Evolutionary conservation across 495 filamentous ascomycete genomes (phyloP).

Genomic region (Daldinia grandis): DNA sequence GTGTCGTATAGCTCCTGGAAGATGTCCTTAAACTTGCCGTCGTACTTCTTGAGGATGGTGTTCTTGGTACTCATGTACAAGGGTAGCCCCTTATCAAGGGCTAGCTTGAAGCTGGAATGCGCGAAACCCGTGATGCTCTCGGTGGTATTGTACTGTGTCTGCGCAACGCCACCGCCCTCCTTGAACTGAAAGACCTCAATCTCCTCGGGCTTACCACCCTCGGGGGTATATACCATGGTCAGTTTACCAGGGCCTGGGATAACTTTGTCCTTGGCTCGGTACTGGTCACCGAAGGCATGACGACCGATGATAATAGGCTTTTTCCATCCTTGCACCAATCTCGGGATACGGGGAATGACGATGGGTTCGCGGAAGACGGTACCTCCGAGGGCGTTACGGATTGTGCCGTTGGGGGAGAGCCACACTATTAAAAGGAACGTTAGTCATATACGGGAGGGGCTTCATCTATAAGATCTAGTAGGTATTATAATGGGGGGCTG

Average conservation of each 20-base stretch:
- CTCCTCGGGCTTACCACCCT: conserved; percentile 79
- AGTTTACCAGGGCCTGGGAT: conserved; percentile 83
- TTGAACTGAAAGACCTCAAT: conserved; percentile 92
- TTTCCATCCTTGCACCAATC: conserved; percentile 95
- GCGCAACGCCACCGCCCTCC: conserved; percentile 81
- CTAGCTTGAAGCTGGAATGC: conserved; percentile 94
- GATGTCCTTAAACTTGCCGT: conserved; percentile 98
- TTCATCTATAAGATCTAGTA: neutral
- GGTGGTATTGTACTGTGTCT: conserved; percentile 97
- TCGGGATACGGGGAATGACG: conserved; percentile 89
- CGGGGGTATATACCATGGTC: conserved; percentile 91
- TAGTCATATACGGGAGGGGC: conserved; percentile 13
- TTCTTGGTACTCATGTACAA: conserved; percentile 99
- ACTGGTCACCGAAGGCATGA: conserved; percentile 98
- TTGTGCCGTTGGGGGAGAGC: conserved; percentile 97
- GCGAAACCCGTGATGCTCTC: conserved; percentile 95
- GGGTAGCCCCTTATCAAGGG: conserved; percentile 82
- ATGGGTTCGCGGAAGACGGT: conserved; percentile 99
- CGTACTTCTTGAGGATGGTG: conserved; percentile 98
- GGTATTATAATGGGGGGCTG: conserved; percentile 17
- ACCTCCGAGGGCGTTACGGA: conserved; percentile 92
- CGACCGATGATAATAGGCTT: conserved; percentile 98
- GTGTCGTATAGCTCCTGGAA: conserved; percentile 96
- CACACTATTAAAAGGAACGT: conserved; percentile 70
- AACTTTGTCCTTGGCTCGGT: conserved; percentile 91